Conservation (phyloP, 148 eudicot species). For the Rhododendron ovatum region DNA sequence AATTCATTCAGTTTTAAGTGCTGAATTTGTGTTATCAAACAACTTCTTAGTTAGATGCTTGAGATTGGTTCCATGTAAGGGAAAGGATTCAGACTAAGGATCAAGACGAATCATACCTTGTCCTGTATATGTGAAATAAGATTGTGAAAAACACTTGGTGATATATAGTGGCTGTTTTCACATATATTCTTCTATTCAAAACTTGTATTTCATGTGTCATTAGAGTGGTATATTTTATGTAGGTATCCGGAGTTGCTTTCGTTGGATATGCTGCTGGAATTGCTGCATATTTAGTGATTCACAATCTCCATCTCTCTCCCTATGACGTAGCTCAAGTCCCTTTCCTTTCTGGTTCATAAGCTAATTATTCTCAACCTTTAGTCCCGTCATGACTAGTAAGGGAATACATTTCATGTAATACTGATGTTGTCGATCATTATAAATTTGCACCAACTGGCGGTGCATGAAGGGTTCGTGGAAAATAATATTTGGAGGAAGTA, state of each 20-base stretch:
- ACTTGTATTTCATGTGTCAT: neutral
- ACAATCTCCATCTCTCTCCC: slow-evolving; percentile 62
- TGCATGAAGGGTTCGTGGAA: neutral
- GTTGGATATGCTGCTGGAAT: slow-evolving; percentile 92
- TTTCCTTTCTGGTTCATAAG: slow-evolving; percentile 55
- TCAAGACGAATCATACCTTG: neutral
- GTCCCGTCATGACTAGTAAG: neutral
- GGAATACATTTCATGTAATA: neutral
- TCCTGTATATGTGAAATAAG: neutral
- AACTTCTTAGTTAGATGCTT: neutral
- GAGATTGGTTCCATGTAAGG: neutral
- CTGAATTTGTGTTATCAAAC: too few species aligned
- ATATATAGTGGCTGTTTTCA: neutral
- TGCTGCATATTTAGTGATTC: slow-evolving; percentile 63
- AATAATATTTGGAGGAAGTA: neutral
- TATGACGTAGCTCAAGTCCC: slow-evolving; percentile 71
- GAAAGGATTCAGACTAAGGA: neutral
- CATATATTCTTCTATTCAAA: neutral
- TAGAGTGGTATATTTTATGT: slow-evolving; percentile 7
- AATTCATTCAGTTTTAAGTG: too few species aligned
- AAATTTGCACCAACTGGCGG: neutral
- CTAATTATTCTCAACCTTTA: neutral
- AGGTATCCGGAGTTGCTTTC: slow-evolving; percentile 90
- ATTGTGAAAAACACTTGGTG: neutral
- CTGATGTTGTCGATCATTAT: neutral